Evolutionary conservation across 192 early-diverging fungal species (phyloP).

Genomic region (Dimargaris verticillata): DNA sequence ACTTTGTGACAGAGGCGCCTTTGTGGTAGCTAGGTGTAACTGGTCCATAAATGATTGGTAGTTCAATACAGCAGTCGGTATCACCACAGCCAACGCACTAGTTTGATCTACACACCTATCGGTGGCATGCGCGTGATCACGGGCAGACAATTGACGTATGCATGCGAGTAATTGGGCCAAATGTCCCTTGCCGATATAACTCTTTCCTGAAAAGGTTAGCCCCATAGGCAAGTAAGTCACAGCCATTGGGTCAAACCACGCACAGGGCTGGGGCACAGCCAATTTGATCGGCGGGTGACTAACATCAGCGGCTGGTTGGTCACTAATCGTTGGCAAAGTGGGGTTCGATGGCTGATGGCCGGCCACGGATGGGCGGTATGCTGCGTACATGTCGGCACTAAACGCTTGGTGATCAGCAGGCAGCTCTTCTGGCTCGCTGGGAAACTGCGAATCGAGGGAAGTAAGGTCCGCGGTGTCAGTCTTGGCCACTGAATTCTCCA

Average conservation of each 20-base stretch:
- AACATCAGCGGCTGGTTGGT: background rate
- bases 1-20: too few relatives aligned
- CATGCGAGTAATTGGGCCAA: background rate
- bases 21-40: too few relatives aligned
- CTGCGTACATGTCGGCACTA: background rate
- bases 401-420: slow-evolving; percentile 3
- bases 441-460: background rate
- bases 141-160: too few relatives aligned
- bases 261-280: background rate
- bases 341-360: background rate
- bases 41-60: too few relatives aligned
- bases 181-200: background rate
- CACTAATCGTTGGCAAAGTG: background rate
- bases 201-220: background rate
- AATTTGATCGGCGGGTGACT: background rate
- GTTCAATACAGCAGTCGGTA: too few relatives aligned
- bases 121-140: too few relatives aligned
- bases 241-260: background rate
- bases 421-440: background rate
- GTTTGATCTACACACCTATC: too few relatives aligned
- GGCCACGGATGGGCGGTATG: background rate
- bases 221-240: background rate
- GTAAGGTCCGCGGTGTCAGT: background rate
- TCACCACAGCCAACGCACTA: too few relatives aligned
- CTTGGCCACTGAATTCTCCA: background rate